Evolutionary conservation across 352 stramenopile genomes (phyloP).

Genomic region (Globisporangium paddicum): DNA sequence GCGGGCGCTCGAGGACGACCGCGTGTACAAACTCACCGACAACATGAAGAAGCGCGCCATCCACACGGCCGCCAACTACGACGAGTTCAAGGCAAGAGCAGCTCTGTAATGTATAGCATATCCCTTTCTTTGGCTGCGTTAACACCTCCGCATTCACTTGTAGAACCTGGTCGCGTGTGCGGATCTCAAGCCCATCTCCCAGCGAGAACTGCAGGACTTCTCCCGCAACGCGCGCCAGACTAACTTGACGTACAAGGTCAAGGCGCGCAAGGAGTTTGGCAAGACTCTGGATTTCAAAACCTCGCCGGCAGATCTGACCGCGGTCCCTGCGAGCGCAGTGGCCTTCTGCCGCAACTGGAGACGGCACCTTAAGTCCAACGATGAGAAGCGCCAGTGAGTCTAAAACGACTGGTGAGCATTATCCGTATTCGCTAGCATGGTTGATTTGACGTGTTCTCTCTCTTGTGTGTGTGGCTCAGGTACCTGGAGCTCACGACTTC

Average conservation of each 20-base stretch:
- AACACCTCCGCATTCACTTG: not conserved
- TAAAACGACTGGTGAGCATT: not conserved
- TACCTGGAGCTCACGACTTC: conserved; percentile 62
- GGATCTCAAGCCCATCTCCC: conserved; percentile 75
- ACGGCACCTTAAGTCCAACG: conserved; percentile 47
- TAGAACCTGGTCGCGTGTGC: conserved; percentile 85
- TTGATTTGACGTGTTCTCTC: too few species aligned
- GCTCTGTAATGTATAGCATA: not conserved
- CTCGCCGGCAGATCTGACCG: conserved; percentile 16
- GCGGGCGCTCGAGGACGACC: conserved; percentile 71
- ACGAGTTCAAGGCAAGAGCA: conserved; percentile 73
- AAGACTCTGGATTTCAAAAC: conserved; percentile 22
- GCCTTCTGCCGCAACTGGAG: conserved; percentile 75
- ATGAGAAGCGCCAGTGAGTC: conserved; percentile 46
- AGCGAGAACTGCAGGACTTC: conserved; percentile 65
- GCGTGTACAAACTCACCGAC: conserved; percentile 82
- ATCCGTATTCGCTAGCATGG: not conserved
- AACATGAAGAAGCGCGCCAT: conserved; percentile 87
- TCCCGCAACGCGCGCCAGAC: conserved; percentile 35
- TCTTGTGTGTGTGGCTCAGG: conserved; percentile 14
- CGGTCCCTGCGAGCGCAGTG: conserved; percentile 32
- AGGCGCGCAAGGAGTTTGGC: conserved; percentile 22
- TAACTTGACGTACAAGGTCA: conserved; percentile 69
- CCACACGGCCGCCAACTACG: conserved; percentile 76
- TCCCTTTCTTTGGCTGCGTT: too few species aligned